phyloP scores from a whole-genome alignment of 352 stramenopile species.

The Peronospora farinosa region DNA sequence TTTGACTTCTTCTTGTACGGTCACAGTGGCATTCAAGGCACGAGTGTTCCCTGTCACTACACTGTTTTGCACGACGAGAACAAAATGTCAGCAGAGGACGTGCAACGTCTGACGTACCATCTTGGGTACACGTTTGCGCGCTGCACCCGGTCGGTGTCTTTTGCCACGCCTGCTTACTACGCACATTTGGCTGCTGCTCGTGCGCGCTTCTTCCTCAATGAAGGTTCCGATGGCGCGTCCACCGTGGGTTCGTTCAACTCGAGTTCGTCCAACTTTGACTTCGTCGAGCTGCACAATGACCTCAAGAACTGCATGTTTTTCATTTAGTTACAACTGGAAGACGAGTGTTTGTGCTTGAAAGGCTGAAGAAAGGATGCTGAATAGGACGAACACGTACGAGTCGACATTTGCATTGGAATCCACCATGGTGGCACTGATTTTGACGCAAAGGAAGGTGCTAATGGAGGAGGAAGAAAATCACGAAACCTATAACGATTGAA shows the following conservation, averaged over 20 bases:
- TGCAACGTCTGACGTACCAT: constrained; percentile 64
- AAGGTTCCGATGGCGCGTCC: constrained; percentile 49
- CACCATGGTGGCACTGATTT: constrained; percentile 7
- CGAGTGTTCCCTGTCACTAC: constrained; percentile 82
- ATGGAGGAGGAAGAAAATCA: constrained; percentile 10
- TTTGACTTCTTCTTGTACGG: constrained; percentile 87
- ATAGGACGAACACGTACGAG: not conserved
- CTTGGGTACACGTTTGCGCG: constrained; percentile 83
- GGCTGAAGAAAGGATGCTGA: not conserved
- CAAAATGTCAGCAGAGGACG: constrained; percentile 52
- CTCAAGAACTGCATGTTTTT: constrained; percentile 70
- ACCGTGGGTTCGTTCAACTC: constrained; percentile 56
- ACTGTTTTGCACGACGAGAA: constrained; percentile 79
- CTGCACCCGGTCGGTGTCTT: constrained; percentile 81
- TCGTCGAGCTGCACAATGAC: constrained; percentile 51
- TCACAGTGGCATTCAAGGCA: constrained; percentile 77
- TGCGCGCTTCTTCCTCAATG: constrained; percentile 76
- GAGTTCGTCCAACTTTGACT: constrained; percentile 53
- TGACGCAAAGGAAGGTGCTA: constrained; percentile 10
- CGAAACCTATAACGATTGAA: not conserved
- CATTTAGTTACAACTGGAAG: constrained; percentile 25
- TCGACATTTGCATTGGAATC: constrained; percentile 4
- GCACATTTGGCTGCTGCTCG: constrained; percentile 75
- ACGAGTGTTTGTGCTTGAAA: constrained; percentile 3
- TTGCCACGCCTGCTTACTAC: constrained; percentile 84